Percentiles rank a stretch among this genome's conserved stretches.
Evolutionary conservation across 371 early-diverging fungal genomes (phyloP).

Genomic region (Mortierella sp.): DNA sequence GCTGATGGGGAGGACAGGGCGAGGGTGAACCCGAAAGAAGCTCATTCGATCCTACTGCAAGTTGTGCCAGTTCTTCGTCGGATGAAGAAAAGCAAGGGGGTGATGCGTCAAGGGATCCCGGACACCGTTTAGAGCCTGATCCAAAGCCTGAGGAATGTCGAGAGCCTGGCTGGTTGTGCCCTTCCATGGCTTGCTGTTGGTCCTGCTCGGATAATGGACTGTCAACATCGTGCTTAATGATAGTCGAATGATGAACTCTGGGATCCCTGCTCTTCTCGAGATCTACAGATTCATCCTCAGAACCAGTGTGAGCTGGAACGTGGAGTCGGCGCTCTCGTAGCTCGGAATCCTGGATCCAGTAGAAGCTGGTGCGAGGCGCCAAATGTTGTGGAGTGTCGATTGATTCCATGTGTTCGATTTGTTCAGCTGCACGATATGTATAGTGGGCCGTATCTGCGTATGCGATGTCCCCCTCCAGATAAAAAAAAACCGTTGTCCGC

Average conservation of each 20-base stretch:
- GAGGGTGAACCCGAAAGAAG: neutral
- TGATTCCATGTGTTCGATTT: too few relatives aligned
- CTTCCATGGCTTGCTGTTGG: neutral
- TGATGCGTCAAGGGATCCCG: conserved; percentile 6
- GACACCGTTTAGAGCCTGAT: conserved; percentile 2
- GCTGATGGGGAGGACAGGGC: neutral
- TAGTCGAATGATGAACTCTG: neutral
- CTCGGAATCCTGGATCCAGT: neutral
- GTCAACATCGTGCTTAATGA: neutral
- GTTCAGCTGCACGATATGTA: too few relatives aligned
- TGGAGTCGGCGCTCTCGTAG: conserved; percentile 2
- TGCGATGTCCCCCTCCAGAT: too few relatives aligned
- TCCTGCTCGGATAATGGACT: neutral
- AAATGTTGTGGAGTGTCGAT: too few relatives aligned
- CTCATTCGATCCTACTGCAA: neutral
- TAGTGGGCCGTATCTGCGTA: too few relatives aligned
- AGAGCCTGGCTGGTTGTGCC: neutral
- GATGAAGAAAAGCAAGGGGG: conserved; percentile 13
- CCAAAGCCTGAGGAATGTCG: conserved; percentile 2
- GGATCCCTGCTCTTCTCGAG: conserved; percentile 4
- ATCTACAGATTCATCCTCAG: conserved; percentile 4
- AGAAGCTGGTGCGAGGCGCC: too few relatives aligned
- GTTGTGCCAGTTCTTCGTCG: neutral
- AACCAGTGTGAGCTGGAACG: conserved; percentile 1
- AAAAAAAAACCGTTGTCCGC: too few relatives aligned